A percentile compares a stretch with the other conserved stretches of the same genome.
Evolutionary conservation across 75 land plant species (phyloP).

Genomic region (Larix kaempferi): DNA sequence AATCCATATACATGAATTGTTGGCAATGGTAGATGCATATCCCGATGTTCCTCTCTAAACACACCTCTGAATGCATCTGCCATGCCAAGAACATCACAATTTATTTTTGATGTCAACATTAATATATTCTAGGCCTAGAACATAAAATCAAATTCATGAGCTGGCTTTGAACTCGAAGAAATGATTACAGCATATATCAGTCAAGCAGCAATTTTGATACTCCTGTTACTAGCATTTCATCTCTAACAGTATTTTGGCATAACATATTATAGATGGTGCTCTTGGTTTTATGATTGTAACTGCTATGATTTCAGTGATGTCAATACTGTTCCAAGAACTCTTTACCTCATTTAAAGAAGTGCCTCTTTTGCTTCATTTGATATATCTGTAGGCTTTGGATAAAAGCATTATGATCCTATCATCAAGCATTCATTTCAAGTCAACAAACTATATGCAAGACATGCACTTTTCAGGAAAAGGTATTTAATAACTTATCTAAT

Average conservation of each 20-base stretch:
- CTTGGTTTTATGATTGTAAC: neutral
- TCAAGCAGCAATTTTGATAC: neutral
- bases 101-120: neutral
- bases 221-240: neutral
- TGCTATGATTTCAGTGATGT: too few relatives aligned
- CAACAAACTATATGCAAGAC: too few relatives aligned
- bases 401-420: too few relatives aligned
- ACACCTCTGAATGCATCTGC: conserved; percentile 80
- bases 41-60: conserved; percentile 22
- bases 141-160: conserved; percentile 1
- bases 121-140: neutral
- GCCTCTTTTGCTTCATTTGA: too few relatives aligned
- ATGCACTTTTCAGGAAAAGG: neutral
- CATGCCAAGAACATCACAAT: neutral
- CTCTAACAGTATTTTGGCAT: neutral
- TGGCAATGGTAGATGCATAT: conserved; percentile 34
- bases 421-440: too few relatives aligned
- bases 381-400: too few relatives aligned
- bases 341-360: too few relatives aligned
- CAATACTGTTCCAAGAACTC: too few relatives aligned
- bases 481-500: too few relatives aligned
- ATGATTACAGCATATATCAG: neutral
- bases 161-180: neutral
- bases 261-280: neutral
- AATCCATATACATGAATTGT: conserved; percentile 92